Evolutionary conservation across 2,329 filamentous ascomycete genomes (phyloP), one percentile per base, ranked within the genome.

Genomic region (Thielaviopsis ethacetica): DNA sequence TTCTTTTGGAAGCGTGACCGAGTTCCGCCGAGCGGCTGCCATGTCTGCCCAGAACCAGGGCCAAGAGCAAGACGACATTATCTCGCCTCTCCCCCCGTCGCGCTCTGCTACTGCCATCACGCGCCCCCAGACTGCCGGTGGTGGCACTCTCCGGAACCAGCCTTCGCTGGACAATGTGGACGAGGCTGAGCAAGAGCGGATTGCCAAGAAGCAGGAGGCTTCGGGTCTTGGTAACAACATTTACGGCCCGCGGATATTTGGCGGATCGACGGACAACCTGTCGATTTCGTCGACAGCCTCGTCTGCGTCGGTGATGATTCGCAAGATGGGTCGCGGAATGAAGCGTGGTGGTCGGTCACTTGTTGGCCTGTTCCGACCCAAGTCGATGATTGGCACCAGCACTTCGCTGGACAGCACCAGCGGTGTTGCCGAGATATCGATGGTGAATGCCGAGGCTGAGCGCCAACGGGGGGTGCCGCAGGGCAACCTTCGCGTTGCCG

Each of bases 241-340:
- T 65, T 98, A 98, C 69, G 87, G 86, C 24, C 88, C 89, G 15
- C 85, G 86, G 63, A 81, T 91, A 63, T 96, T 97, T 68, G 81
- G 84, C 17, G 86, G 89, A 15, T 98, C 93, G 4, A 97, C 89
- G 0, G 93, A 98, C 71, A 97, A 97, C 65, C 73, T 98, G 52
- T 94, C 89, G 15, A 89, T 94, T 63, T 91, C 88, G 1, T 94
- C 89, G 3, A 94, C 88, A 10, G 88, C 88, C 21, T 94, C 89
- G 6, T 94, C 88, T 21, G 88, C 88, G 38, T 94, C 89, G 30
- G 83, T 94, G 65, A 94, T 94, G 88, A 86, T 98, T 64, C 84
- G 93, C 57, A 98, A 98, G 75, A 98, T 98, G 93, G 93, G 93
- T 59, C 89, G 90, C 64, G 91, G 91, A n/a, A 86, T 97, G 83